Percentiles rank a stretch among this genome's conserved stretches.
Conservation (phyloP, 805 yeast genomes). For the Ogataea pini region DNA sequence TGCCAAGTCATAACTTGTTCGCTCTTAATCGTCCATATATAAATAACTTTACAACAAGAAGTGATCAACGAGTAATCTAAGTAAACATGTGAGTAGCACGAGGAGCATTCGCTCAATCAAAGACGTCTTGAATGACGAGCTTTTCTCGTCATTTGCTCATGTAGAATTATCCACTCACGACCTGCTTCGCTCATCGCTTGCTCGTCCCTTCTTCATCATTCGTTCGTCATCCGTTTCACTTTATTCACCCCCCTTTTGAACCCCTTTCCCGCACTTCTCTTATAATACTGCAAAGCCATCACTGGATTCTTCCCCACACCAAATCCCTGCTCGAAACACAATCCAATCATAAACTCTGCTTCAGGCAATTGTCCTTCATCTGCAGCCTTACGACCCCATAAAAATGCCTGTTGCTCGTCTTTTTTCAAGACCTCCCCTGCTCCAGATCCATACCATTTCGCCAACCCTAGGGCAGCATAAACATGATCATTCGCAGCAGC, state of each 20-base stretch:
- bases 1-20: too few relatives aligned
- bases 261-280: slow-evolving; percentile 61
- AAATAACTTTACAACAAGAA: too few relatives aligned
- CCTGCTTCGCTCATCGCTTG: not conserved
- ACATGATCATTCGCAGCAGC: slow-evolving; percentile 67
- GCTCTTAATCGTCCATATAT: too few relatives aligned
- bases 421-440: slow-evolving; percentile 51
- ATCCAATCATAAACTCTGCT: slow-evolving; percentile 70
- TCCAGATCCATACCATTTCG: slow-evolving; percentile 81
- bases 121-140: too few relatives aligned
- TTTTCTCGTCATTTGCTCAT: too few relatives aligned
- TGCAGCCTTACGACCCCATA: slow-evolving; percentile 66
- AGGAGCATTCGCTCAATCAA: too few relatives aligned
- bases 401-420: slow-evolving; percentile 64
- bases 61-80: too few relatives aligned
- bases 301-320: slow-evolving; percentile 47
- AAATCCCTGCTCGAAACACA: slow-evolving; percentile 66
- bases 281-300: slow-evolving; percentile 51
- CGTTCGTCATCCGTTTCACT: slow-evolving; percentile 29
- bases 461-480: slow-evolving; percentile 67
- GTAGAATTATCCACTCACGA: too few relatives aligned
- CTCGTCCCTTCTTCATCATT: not conserved
- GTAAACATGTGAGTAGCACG: too few relatives aligned
- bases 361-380: slow-evolving; percentile 54
- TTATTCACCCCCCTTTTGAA: slow-evolving; percentile 54